Base-by-base conservation (phyloP, 495 filamentous ascomycete species). In the Lindgomyces ingoldianus region DNA sequence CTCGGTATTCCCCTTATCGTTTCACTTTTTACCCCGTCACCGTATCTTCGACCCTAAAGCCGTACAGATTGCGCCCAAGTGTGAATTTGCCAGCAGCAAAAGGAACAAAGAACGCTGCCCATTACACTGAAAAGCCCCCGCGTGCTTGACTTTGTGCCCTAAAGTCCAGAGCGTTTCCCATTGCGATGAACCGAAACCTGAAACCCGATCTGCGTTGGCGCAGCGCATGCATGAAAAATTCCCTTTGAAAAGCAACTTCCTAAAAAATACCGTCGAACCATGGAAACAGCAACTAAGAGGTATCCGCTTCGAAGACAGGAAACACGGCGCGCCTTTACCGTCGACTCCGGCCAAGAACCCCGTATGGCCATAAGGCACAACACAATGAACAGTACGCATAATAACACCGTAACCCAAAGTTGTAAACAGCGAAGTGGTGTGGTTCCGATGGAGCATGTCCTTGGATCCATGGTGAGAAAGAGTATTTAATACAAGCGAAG, bases 251-350 rank as follows among this genome's bases (percentile, higher is more conserved):
- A 64, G 26, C 49, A 46, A 41, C 29, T 47, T 42, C 41, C 50
- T 27, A 42, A 54, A 62, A 41, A 47, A 44, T 14, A 14, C 25
- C 57, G 14, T 29, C 2, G 30, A 30, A 42, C 33, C 19, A 22
- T 47, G 25, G 14, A 62, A 65, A 47, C 27, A 54, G 47, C 54
- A 42, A 53, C 62, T 65, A 64, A 70, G 48, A 70, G 63, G 63
- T 67, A 70, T 70, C 60, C 68, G 68, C 68, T 49, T 24, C 63
- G 50, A 58, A 56, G 47, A 70, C 51, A 63, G 49, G 26, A 62
- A 63, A 65, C 22, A 45, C 25, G 1, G 26, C 18, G 49, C 54
- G 44, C 58, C 57, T 29, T 47, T 18, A 54, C 62, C 67, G 14
- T 54, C 60, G 44, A 64, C 55, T 51, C 62, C 55, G 44, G 26